Evolutionary conservation across 106 monocot genomes (phyloP).

Genomic region (Acorus calamus): DNA sequence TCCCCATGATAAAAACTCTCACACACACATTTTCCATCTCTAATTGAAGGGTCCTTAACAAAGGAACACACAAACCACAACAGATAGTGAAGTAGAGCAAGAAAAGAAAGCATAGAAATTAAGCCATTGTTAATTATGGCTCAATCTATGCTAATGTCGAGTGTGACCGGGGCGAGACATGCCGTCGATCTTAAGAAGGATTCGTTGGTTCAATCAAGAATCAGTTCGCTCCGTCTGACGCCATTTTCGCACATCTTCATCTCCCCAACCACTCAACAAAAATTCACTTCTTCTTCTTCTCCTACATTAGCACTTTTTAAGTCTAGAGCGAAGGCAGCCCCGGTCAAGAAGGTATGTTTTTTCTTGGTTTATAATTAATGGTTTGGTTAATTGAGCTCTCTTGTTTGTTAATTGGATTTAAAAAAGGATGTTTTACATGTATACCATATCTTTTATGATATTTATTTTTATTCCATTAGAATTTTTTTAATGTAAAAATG

Average conservation of each 20-base stretch:
- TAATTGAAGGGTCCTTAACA: too few relatives aligned
- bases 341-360: conserved; percentile 20
- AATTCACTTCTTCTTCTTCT: conserved; percentile 9
- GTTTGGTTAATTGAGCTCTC: too few relatives aligned
- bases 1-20: too few relatives aligned
- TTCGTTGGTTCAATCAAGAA: conserved; percentile 25
- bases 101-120: not conserved
- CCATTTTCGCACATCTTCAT: conserved; percentile 25
- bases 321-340: conserved; percentile 50
- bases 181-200: conserved; percentile 18
- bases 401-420: too few relatives aligned
- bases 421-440: too few relatives aligned
- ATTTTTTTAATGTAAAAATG: too few relatives aligned
- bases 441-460: too few relatives aligned
- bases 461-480: too few relatives aligned
- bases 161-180: conserved; percentile 16
- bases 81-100: too few relatives aligned
- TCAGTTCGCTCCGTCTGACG: conserved; percentile 29
- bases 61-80: too few relatives aligned
- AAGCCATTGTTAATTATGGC: conserved; percentile 27
- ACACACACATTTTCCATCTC: too few relatives aligned
- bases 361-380: not conserved
- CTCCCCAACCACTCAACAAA: conserved; percentile 1
- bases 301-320: conserved; percentile 55
- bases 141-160: conserved; percentile 65